These are phyloP conservation scores for Dillenia turbinata DNA, from an alignment of 164 flowering plant species.

Conservation along the genomic window DNA sequence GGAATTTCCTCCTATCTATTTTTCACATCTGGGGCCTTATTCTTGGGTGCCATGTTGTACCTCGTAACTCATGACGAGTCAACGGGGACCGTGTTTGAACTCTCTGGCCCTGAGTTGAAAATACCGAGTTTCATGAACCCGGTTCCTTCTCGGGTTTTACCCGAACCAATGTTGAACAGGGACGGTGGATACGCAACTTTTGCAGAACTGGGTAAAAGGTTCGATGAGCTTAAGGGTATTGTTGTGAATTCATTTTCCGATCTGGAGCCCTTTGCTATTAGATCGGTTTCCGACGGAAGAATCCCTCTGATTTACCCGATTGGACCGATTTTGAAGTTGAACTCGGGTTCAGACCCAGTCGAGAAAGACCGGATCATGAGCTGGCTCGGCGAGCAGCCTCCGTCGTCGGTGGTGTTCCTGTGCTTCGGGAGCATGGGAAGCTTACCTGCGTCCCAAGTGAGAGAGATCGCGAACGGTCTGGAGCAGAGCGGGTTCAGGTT, in stretches of 20 bases:
- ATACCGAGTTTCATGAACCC: constrained; percentile 17
- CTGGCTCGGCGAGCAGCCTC: constrained; percentile 25
- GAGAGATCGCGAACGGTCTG: constrained; percentile 23
- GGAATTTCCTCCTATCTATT: constrained; percentile 30
- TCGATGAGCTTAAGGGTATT: constrained; percentile 25
- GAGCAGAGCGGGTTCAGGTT: constrained; percentile 22
- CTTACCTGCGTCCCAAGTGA: constrained; percentile 19
- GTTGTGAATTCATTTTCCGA: constrained; percentile 32
- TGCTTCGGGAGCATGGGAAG: constrained; percentile 37
- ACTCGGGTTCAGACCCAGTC: not conserved
- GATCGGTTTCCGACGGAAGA: constrained; percentile 6
- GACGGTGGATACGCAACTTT: not conserved
- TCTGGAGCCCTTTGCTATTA: constrained; percentile 25
- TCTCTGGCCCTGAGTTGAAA: constrained; percentile 2
- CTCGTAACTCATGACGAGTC: constrained; percentile 6
- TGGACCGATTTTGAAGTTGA: constrained; percentile 22
- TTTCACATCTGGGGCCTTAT: constrained; percentile 26
- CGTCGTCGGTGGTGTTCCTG: constrained; percentile 26
- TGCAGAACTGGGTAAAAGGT: not conserved
- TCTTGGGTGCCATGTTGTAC: constrained; percentile 20
- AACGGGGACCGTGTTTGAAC: constrained; percentile 5
- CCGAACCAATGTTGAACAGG: constrained; percentile 1
- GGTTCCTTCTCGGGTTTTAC: constrained; percentile 20
- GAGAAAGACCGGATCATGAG: constrained; percentile 10
- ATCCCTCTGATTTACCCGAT: constrained; percentile 29